phyloP scores from a whole-genome alignment of 148 eudicot species.

The Chenopodium berlandieri region DNA sequence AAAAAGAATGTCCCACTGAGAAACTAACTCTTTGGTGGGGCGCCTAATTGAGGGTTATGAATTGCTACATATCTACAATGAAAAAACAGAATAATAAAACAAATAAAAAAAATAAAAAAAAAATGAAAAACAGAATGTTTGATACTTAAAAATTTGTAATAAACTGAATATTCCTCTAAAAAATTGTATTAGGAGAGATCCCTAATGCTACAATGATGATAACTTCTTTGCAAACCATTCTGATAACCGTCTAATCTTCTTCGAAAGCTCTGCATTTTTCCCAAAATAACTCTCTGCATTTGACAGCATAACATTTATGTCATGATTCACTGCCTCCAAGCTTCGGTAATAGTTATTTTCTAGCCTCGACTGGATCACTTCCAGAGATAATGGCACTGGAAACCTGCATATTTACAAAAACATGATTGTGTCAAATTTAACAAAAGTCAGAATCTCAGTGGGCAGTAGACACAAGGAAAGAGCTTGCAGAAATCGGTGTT shows the following conservation, averaged over 20 bases:
- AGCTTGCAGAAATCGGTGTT: not conserved
- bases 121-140: too few relatives aligned
- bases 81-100: not conserved
- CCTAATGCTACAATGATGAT: conserved; percentile 50
- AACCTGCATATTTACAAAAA: conserved; percentile 53
- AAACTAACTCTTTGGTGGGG: not conserved
- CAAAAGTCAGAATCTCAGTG: not conserved
- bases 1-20: conserved; percentile 25
- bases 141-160: not conserved
- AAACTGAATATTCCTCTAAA: conserved; percentile 44
- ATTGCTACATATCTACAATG: conserved; percentile 34
- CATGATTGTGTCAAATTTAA: not conserved
- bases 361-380: conserved; percentile 70
- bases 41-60: conserved; percentile 11
- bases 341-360: conserved; percentile 85
- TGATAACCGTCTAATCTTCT: conserved; percentile 60
- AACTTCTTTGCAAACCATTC: conserved; percentile 66
- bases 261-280: conserved; percentile 52
- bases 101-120: too few relatives aligned
- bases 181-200: conserved; percentile 39
- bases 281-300: conserved; percentile 68
- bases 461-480: not conserved
- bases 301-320: conserved; percentile 55
- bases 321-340: conserved; percentile 78
- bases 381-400: conserved; percentile 82